These are phyloP conservation scores for Diphasiastrum complanatum DNA, from an alignment of 83 land plant genomes.

Conservation along the genomic window DNA sequence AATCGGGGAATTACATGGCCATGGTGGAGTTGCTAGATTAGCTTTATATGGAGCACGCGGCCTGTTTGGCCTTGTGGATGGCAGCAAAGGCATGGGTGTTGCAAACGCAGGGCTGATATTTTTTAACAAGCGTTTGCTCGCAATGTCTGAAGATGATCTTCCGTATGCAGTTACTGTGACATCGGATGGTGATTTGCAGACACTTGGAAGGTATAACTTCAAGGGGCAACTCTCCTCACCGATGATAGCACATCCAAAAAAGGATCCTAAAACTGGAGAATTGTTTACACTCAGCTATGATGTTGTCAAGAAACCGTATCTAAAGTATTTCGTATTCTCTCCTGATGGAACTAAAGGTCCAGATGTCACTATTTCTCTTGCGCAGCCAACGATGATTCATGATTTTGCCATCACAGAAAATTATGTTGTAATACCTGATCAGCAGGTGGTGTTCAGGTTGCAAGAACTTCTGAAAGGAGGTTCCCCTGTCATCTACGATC, in stretches of 20 bases:
- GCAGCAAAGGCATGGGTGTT: conserved; percentile 52
- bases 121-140: conserved; percentile 57
- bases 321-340: conserved; percentile 43
- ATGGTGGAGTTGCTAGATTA: conserved; percentile 53
- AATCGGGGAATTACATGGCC: conserved; percentile 85
- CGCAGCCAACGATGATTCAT: conserved; percentile 48
- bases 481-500: conserved; percentile 45
- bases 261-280: conserved; percentile 52
- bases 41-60: conserved; percentile 44
- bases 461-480: conserved; percentile 42
- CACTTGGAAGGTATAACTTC: conserved; percentile 49
- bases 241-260: conserved; percentile 75
- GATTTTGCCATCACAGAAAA: conserved; percentile 54
- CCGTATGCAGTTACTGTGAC: conserved; percentile 62
- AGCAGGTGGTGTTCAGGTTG: conserved; percentile 49
- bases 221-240: conserved; percentile 38
- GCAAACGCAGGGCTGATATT: conserved; percentile 85
- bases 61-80: conserved; percentile 50
- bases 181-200: conserved; percentile 48
- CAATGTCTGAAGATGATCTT: conserved; percentile 87
- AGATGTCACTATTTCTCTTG: conserved; percentile 39
- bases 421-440: conserved; percentile 46
- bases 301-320: conserved; percentile 40
- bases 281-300: conserved; percentile 56
- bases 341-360: conserved; percentile 28